A percentile compares a stretch with the other conserved stretches of the same genome.
Evolutionary conservation across 129 eudicot genomes (phyloP).

Genomic region (Heracleum sosnowskyi): DNA sequence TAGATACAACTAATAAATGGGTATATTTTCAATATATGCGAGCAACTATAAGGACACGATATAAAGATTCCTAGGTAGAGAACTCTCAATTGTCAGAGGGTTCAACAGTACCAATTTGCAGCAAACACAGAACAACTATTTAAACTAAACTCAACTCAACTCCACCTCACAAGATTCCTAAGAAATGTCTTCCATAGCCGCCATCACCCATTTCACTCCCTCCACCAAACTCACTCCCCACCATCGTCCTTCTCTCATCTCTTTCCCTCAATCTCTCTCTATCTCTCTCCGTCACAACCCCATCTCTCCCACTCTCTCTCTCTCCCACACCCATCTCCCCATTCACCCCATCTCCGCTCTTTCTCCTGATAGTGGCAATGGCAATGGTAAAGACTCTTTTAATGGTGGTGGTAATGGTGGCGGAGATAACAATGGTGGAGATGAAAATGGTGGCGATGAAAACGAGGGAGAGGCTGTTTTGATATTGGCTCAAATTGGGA

Average conservation of each 20-base stretch:
- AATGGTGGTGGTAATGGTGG: conserved; percentile 15
- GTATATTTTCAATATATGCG: too few relatives aligned
- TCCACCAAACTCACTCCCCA: neutral
- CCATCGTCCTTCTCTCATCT: conserved; percentile 17
- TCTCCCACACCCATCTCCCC: neutral
- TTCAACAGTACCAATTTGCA: neutral
- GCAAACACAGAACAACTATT: neutral
- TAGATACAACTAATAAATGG: too few relatives aligned
- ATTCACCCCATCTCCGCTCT: conserved; percentile 18
- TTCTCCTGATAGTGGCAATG: conserved; percentile 24
- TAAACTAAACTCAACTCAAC: neutral
- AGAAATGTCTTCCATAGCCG: neutral
- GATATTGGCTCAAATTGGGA: conserved; percentile 56
- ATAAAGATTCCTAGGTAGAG: neutral
- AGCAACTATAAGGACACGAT: neutral
- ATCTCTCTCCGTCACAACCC: neutral
- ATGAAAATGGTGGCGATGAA: conserved; percentile 18
- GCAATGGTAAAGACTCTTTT: neutral
- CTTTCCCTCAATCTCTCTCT: neutral
- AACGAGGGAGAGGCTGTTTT: conserved; percentile 61
- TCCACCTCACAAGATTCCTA: neutral
- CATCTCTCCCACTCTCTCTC: neutral
- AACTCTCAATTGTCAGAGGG: neutral
- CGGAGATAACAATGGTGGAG: conserved; percentile 12
- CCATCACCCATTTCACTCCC: neutral